Base-by-base conservation (phyloP, 208 protist species). In the Lotmaria passim region DNA sequence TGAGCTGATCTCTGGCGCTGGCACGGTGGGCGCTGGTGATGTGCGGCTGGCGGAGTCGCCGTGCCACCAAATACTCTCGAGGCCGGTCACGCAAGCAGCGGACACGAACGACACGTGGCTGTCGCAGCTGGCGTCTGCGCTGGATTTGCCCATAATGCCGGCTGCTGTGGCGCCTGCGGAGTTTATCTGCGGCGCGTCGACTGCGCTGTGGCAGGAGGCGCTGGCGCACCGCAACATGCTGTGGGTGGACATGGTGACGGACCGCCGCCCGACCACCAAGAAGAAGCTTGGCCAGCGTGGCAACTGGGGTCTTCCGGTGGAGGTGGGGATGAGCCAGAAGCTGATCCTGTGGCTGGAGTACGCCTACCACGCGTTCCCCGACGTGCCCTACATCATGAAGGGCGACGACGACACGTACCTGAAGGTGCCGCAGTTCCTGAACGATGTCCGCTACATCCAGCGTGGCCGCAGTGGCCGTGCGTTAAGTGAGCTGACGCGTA, bases 391-490 rank as follows among this genome's bases (percentile, higher is more conserved):
- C 57, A 51, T 89, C 47, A 69, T 69, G 30, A 89, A 85, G 57
- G 72, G 76, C n/a, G 83, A 89, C 51, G 83, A 89, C 65, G 83
- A 89, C 57, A 66, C 67, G 31, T 89, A 82, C 47, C 5, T 85
- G 44, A 78, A 74, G 56, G 78, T 87, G 60, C 82, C 82, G 64
- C 78, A 88, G 67, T 80, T 69, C 39, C 67, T 88, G 51, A 62
- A 58, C 26, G 82, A 84, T 46, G 43, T 85, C 15, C 51, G 51
- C 19, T 39, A 24, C 30, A 39, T 57, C 28, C 10, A 30, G 14
- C 14, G 21, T 33, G 51, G 51, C 28, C 7, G 15, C 30, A 4
- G 43, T 7, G 43, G 6, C 5, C 15, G 43, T 17, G 11, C 5
- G 5, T 10, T 36, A 3, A 30, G 21, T 15, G 7, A 23, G 46